These are phyloP conservation scores for Sporothrix globosa DNA, from an alignment of 2,329 filamentous ascomycete genomes.

Conservation along the genomic window DNA sequence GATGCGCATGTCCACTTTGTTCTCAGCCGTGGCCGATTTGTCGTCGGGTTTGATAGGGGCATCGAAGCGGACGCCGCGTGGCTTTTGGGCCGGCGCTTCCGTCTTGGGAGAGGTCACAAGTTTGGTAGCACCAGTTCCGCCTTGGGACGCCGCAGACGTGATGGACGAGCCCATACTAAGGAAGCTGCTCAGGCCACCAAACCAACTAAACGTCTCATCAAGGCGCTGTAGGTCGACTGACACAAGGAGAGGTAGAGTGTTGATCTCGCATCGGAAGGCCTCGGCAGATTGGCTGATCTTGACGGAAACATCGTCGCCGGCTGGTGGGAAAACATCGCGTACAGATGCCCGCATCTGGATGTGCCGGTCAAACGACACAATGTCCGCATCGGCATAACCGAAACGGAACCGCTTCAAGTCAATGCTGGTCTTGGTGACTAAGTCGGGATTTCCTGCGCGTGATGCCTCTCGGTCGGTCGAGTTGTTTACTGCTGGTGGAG, in stretches of 20 bases:
- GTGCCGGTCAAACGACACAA: constrained; percentile 64
- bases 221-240: constrained; percentile 77
- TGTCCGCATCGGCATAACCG: constrained; percentile 64
- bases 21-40: constrained; percentile 52
- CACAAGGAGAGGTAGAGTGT: constrained; percentile 75
- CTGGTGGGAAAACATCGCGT: constrained; percentile 60
- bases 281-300: constrained; percentile 53
- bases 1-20: constrained; percentile 76
- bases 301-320: constrained; percentile 61
- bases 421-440: constrained; percentile 44
- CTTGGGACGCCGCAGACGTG: constrained; percentile 66
- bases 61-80: constrained; percentile 63
- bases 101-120: constrained; percentile 39
- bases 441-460: not conserved
- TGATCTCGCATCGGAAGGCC: constrained; percentile 62
- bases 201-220: constrained; percentile 84
- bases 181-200: constrained; percentile 89
- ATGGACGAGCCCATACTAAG: constrained; percentile 86
- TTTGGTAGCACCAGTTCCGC: constrained; percentile 37
- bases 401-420: constrained; percentile 62
- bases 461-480: not conserved
- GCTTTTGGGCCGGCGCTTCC: constrained; percentile 47
- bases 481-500: constrained; percentile 32
- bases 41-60: constrained; percentile 52
- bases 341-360: constrained; percentile 63